phyloP scores from a whole-genome alignment of 2,329 filamentous ascomycete genomes.

The Aspergillus terreus region DNA sequence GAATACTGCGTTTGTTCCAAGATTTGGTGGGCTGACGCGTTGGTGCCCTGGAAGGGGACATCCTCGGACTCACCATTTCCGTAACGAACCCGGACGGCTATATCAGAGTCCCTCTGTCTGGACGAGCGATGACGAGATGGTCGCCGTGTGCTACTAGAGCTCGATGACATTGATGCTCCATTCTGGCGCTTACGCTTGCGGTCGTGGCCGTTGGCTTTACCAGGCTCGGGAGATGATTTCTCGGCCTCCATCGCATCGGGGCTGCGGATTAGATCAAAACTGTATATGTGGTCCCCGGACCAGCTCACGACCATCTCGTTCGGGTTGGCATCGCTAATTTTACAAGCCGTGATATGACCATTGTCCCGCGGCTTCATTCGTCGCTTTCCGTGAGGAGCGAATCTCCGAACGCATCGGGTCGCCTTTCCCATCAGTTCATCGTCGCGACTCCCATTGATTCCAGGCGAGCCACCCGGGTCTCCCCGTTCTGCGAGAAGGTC shows the following conservation, averaged over 20 bases:
- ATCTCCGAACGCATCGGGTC: slow-evolving; percentile 63
- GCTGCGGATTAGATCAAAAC: slow-evolving; percentile 60
- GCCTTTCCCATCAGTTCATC: slow-evolving; percentile 57
- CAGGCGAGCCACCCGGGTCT: slow-evolving; percentile 36
- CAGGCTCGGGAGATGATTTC: slow-evolving; percentile 27
- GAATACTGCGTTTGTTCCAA: slow-evolving; percentile 42
- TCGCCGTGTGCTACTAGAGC: slow-evolving; percentile 43
- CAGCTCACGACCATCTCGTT: slow-evolving; percentile 67
- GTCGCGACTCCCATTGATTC: slow-evolving; percentile 43
- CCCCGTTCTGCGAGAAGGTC: slow-evolving; percentile 55
- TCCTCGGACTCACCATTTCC: slow-evolving; percentile 59
- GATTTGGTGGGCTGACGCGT: slow-evolving; percentile 25
- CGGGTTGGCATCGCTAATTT: slow-evolving; percentile 65
- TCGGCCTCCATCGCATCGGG: slow-evolving; percentile 51
- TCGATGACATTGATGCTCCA: slow-evolving; percentile 41
- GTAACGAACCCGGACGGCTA: slow-evolving; percentile 56
- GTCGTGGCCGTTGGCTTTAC: slow-evolving; percentile 31
- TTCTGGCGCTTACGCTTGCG: slow-evolving; percentile 58
- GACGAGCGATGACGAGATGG: slow-evolving; percentile 48
- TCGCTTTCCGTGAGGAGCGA: slow-evolving; percentile 59
- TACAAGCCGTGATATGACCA: slow-evolving; percentile 66
- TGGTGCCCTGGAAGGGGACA: slow-evolving; percentile 35
- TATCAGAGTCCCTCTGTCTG: slow-evolving; percentile 35
- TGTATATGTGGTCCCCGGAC: slow-evolving; percentile 65
- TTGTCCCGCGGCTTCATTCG: slow-evolving; percentile 46